Evolutionary conservation across 2,329 filamentous ascomycete genomes (phyloP), one percentile per base, ranked within the genome.

Genomic region (Sphaceloma murrayae): DNA sequence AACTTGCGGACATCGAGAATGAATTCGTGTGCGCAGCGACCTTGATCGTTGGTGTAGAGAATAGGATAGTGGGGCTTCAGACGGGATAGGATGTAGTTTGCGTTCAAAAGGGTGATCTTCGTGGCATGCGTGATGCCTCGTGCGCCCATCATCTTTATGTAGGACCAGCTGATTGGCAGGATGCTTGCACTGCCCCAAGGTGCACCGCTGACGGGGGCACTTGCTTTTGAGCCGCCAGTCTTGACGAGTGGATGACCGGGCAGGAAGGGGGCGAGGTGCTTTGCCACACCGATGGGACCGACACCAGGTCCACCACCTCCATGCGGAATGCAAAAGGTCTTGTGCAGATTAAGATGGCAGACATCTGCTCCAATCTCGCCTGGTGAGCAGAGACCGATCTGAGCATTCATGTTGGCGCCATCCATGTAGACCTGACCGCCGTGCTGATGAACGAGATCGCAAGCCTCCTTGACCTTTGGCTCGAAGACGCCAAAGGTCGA

Each of bases 361-460:
- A 95, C 88, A 61, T 96, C 89, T 21, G 89, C 89, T 14, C 89
- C 89, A 53, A 96, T 94, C 62, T 93, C 87, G 29, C 89, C 89
- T 1, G 89, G 89, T 1, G 86, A 94, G 69, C 86, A 94, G 8
- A 96, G 75, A 9, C 89, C 89, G 51, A 96, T 95, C 65, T 96
- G 89, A 13, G 89, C 89, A 60, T 95, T 96, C 86, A 95, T 91
- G 69, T 96, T 96, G 52, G 89, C 89, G 36, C 89, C 89, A 60
- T 96, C 89, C 89, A 96, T 95, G 70, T 95, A 96, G 11, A 96
- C 89, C 59, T 93, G 85, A 7, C 89, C 89, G 43, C 89, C 89
- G 58, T 93, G 70, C 51, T 82, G 65, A 67, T 96, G 89, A 13
- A 96, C 86, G 21, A 93, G 69, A 45, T 86, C 70, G 64, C 87